These are phyloP conservation scores for Globisporangium mamillatum DNA, from an alignment of 352 stramenopile species.

Conservation along the genomic window DNA sequence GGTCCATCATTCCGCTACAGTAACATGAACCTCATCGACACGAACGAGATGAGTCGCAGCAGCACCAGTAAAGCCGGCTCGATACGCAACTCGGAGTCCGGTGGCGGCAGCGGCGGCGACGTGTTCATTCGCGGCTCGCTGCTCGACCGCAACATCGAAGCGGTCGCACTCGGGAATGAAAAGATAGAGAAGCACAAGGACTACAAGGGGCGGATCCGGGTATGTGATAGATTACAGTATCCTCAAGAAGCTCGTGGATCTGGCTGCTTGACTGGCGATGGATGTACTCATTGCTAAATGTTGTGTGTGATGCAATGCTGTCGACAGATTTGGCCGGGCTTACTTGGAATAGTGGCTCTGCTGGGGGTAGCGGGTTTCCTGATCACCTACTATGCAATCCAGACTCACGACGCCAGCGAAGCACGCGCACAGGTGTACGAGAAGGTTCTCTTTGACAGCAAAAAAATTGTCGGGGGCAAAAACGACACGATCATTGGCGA, in stretches of 20 bases:
- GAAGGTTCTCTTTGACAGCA: conserved; percentile 18
- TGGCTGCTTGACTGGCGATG: not conserved
- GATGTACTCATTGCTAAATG: not conserved
- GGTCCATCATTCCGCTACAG: conserved; percentile 20
- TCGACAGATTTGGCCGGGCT: conserved; percentile 30
- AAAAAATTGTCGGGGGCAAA: conserved; percentile 18
- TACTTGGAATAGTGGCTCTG: conserved; percentile 22
- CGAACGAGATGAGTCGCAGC: conserved; percentile 7
- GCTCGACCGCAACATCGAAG: conserved; percentile 21
- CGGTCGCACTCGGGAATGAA: conserved; percentile 9
- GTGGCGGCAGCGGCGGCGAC: not conserved
- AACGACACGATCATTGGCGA: conserved; percentile 7
- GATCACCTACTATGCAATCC: conserved; percentile 23
- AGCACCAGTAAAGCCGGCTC: conserved; percentile 1
- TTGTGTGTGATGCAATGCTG: not conserved
- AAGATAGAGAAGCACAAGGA: conserved; percentile 13
- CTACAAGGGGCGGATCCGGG: conserved; percentile 27
- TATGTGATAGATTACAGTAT: conserved; percentile 1
- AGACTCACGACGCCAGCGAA: conserved; percentile 17
- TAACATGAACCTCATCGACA: conserved; percentile 13
- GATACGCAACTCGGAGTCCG: conserved; percentile 4
- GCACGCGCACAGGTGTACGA: conserved; percentile 19
- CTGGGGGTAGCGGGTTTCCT: conserved; percentile 15
- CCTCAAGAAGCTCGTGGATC: not conserved
- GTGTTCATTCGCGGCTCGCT: conserved; percentile 24